phyloP scores from a whole-genome alignment of 1,139 yeast species.

The Debaryomyces udenii region DNA sequence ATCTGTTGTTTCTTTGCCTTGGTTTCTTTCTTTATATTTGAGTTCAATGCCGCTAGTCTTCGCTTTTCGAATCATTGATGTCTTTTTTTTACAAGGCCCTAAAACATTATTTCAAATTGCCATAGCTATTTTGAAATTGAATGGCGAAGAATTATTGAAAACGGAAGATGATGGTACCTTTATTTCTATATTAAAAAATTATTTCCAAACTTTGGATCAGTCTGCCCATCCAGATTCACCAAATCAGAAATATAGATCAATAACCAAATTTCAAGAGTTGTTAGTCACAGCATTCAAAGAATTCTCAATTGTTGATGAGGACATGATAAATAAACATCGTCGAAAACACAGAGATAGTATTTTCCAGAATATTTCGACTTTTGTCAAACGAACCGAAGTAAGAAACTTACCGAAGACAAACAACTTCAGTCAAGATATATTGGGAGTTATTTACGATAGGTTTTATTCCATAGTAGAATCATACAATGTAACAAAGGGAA shows the following conservation, averaged over 20 bases:
- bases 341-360: constrained; percentile 74
- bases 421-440: constrained; percentile 57
- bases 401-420: constrained; percentile 78
- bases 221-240: constrained; percentile 77
- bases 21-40: constrained; percentile 90
- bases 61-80: constrained; percentile 90
- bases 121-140: constrained; percentile 79
- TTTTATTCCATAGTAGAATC: constrained; percentile 78
- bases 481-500: constrained; percentile 65
- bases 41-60: constrained; percentile 93
- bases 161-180: constrained; percentile 94
- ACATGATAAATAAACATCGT: constrained; percentile 68
- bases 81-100: constrained; percentile 89
- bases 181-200: constrained; percentile 79
- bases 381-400: constrained; percentile 89
- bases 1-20: constrained; percentile 93
- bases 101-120: constrained; percentile 91
- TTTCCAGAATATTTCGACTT: constrained; percentile 80
- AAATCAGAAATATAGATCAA: constrained; percentile 62
- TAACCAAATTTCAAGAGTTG: constrained; percentile 87
- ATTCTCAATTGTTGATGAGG: constrained; percentile 78
- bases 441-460: constrained; percentile 79
- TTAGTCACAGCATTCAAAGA: constrained; percentile 92
- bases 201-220: constrained; percentile 76
- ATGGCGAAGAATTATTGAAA: constrained; percentile 78